These are phyloP conservation scores for Aegilops tauschii DNA, from an alignment of 176 grass and related monocot species.

Conservation along the genomic window DNA sequence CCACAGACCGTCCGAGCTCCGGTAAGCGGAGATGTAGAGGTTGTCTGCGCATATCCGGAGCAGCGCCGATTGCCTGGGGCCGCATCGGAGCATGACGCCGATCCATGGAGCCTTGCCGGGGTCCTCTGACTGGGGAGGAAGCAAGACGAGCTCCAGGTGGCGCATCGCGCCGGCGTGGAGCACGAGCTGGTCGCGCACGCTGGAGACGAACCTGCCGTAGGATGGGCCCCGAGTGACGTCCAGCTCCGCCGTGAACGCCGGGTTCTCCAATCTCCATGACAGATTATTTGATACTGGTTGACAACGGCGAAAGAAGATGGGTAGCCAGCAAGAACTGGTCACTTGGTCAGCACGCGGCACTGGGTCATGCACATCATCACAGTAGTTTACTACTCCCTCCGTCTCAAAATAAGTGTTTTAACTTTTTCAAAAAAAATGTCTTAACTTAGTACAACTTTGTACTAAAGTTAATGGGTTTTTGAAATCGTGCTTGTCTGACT, in stretches of 20 bases:
- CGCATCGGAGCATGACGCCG: constrained; percentile 4
- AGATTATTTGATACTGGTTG: not conserved
- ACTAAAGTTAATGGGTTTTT: too few species aligned
- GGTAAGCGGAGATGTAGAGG: constrained; percentile 30
- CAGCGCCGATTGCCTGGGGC: not conserved
- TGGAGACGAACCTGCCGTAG: constrained; percentile 15
- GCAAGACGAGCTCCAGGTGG: constrained; percentile 35
- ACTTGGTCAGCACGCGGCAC: not conserved
- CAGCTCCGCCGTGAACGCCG: constrained; percentile 25
- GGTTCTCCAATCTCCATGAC: constrained; percentile 15
- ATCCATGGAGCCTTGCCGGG: constrained; percentile 10
- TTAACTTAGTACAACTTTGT: too few species aligned
- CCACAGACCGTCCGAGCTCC: not conserved
- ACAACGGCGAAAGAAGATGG: not conserved
- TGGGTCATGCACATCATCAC: not conserved
- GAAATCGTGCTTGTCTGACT: not conserved
- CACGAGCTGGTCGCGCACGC: constrained; percentile 30
- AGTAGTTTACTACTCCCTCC: too few species aligned
- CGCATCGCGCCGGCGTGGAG: constrained; percentile 20
- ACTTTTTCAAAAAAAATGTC: too few species aligned
- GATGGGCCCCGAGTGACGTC: not conserved
- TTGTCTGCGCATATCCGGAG: constrained; percentile 29
- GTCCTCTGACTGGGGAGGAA: not conserved
- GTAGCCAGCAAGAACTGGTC: not conserved
- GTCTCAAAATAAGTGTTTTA: too few species aligned